These are phyloP conservation scores for Neonectria magnoliae DNA, from an alignment of 2,329 filamentous ascomycete genomes.

Conservation along the genomic window DNA sequence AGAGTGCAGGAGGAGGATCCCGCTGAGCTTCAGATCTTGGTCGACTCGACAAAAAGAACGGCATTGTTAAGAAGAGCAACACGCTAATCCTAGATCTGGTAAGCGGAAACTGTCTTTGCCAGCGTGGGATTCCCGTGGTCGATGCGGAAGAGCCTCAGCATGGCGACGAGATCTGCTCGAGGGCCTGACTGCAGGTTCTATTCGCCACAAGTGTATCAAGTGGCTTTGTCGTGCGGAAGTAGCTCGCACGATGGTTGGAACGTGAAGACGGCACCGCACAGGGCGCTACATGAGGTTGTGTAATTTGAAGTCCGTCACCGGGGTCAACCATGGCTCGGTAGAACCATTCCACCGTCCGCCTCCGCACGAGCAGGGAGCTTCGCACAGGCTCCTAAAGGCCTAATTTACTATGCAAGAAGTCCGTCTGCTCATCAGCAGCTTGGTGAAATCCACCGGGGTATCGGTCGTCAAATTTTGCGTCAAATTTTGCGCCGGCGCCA, in stretches of 20 bases:
- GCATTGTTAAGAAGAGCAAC: constrained; percentile 34
- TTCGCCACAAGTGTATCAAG: constrained; percentile 6
- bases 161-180: constrained; percentile 5
- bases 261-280: not conserved
- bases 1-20: not conserved
- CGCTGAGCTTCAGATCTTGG: constrained; percentile 12
- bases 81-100: constrained; percentile 24
- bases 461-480: not conserved
- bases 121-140: constrained; percentile 10
- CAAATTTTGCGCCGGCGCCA: not conserved
- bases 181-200: constrained; percentile 10
- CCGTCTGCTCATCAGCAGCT: constrained; percentile 8
- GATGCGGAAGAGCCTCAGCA: constrained; percentile 26
- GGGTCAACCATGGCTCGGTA: constrained; percentile 5
- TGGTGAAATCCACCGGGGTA: constrained; percentile 7
- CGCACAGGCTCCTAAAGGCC: constrained; percentile 6
- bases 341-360: not conserved
- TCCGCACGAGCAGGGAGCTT: not conserved
- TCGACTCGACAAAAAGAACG: constrained; percentile 16
- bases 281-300: not conserved
- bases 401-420: not conserved
- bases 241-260: constrained; percentile 3
- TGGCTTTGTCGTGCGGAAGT: constrained; percentile 4
- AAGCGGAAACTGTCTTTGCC: constrained; percentile 21
- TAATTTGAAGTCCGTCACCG: constrained; percentile 1